Percentiles rank a stretch among this genome's conserved stretches.
These are phyloP conservation scores for Ophiostoma populinum DNA, from an alignment of 2,329 filamentous ascomycete species.

Conservation along the genomic window DNA sequence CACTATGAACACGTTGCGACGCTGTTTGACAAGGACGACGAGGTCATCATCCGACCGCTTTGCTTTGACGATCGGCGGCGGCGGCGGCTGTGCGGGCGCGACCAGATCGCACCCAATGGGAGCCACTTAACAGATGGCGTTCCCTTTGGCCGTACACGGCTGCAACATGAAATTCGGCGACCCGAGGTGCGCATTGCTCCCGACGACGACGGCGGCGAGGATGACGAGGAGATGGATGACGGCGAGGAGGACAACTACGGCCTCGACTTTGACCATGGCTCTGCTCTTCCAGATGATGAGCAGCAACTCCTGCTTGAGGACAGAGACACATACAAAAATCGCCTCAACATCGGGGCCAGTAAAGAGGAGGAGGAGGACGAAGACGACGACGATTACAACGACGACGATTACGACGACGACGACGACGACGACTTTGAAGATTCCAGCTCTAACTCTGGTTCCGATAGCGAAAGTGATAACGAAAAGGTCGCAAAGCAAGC, in stretches of 20 bases:
- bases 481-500: too few species aligned
- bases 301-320: too few species aligned
- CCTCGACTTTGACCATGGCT: too few species aligned
- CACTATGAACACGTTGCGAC: conserved; percentile 61
- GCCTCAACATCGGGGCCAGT: too few species aligned
- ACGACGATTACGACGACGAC: neutral
- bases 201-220: neutral
- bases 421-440: neutral
- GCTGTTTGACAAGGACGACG: conserved; percentile 66
- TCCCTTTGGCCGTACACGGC: conserved; percentile 55
- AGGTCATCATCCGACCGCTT: conserved; percentile 40
- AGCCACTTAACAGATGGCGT: conserved; percentile 73
- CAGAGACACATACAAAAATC: neutral
- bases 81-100: conserved; percentile 55
- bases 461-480: neutral
- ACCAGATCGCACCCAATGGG: conserved; percentile 66
- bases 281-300: too few species aligned
- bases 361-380: neutral
- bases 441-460: too few species aligned
- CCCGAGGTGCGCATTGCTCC: neutral
- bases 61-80: conserved; percentile 51
- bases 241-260: neutral
- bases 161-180: neutral
- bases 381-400: neutral
- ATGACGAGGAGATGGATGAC: neutral